Evolutionary conservation across 495 filamentous ascomycete species (phyloP), one percentile per base, ranked within the genome.

Genomic region (Ascobolus immersus): DNA sequence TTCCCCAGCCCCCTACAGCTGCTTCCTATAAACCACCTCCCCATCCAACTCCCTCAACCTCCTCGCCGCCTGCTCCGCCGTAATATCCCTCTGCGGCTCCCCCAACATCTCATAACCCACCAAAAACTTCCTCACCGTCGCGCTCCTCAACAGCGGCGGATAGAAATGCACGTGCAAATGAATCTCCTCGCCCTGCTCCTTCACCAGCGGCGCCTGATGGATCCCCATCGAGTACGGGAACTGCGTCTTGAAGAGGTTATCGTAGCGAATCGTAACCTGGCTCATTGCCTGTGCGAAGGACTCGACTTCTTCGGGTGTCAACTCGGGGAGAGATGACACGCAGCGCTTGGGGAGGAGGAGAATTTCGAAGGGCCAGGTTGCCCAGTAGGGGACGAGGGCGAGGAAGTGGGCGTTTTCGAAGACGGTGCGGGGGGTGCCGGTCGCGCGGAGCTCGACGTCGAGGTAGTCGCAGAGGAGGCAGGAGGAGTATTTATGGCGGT

Each of bases 81-180:
- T 96, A 45, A 96, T 96, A 51, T 96, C 86, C 31, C 86, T 67
- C 52, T 96, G 86, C 17, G 86, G 86, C 54, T 96, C 86, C 2
- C 76, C 86, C 69, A 96, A 68, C 59, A 96, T 55, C 54, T 96
- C 82, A 51, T 82, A 92, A 33, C 86, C 86, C 18, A 94, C 86
- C 25, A 92, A 47, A 56, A 94, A 96, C 59, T 96, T 96, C 37
- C 73, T 69, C 21, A 96, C 89, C 4, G 77, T 84, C 8, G 86
- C 86, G 39, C 80, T 90, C 27, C 86, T 68, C 40, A 96, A 61
- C 24, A 96, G 59, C 5, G 86, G 86, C 11, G 86, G 86, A 52
- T 90, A 93, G 53, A 94, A 96, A 55, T 96, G 86, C 56, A 96
- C 65, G 50, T 96, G 86, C 50, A 96, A 67, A 59, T 90, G 77